Conservation (phyloP, 2,329 filamentous ascomycete genomes). For the Diplodia intermedia region DNA sequence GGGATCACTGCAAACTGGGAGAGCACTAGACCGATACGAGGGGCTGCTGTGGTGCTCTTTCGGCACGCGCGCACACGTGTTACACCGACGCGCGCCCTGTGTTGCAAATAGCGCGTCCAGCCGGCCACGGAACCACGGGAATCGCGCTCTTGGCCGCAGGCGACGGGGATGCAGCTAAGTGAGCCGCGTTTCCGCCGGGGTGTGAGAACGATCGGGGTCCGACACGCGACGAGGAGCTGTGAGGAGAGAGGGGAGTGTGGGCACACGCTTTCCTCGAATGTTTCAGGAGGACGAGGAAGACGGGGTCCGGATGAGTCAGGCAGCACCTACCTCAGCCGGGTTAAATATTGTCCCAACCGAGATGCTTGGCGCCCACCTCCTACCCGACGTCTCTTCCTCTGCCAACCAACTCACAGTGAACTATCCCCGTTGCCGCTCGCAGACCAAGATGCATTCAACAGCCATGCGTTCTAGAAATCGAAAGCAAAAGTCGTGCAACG, state of each 20-base stretch:
- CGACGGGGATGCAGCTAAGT: not conserved
- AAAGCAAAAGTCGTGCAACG: too few relatives aligned
- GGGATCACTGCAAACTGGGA: not conserved
- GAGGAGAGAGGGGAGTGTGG: not conserved
- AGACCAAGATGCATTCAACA: too few relatives aligned
- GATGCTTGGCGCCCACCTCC: not conserved
- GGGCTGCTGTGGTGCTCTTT: not conserved
- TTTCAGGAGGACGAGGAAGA: not conserved
- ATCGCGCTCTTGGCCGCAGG: not conserved
- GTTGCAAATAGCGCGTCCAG: not conserved
- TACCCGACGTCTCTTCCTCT: not conserved
- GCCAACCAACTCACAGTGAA: not conserved
- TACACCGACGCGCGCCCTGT: not conserved
- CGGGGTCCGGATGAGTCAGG: constrained; percentile 8
- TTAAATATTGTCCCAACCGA: constrained; percentile 8
- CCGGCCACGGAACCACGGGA: not conserved
- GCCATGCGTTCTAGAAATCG: too few relatives aligned
- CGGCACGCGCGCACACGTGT: constrained; percentile 10
- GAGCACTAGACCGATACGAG: not conserved
- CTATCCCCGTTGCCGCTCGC: too few relatives aligned
- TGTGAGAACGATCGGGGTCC: not conserved
- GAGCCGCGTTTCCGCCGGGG: not conserved
- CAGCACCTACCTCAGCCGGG: not conserved
- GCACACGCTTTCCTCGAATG: not conserved
- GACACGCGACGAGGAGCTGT: constrained; percentile 1